Percentiles rank a stretch among this genome's conserved stretches.
Conservation (phyloP, 1,139 yeast species). For the Blastobotrys illinoisensis region DNA sequence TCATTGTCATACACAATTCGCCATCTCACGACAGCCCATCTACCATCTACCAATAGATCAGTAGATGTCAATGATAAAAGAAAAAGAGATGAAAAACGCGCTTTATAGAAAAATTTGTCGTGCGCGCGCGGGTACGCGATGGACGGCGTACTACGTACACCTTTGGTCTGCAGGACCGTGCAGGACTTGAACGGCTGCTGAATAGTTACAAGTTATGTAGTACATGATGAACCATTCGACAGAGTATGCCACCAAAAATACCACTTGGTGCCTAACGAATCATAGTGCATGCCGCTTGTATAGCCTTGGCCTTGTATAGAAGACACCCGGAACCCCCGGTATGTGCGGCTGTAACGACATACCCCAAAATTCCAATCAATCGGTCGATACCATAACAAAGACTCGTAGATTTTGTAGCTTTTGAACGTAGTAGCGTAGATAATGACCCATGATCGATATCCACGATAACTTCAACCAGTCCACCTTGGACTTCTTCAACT, state of each 20-base stretch:
- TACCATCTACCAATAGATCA: no score
- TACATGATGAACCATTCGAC: no score
- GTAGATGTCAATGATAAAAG: not conserved
- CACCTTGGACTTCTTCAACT: slow-evolving; percentile 18
- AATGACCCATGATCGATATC: not conserved
- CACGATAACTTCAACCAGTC: slow-evolving; percentile 13
- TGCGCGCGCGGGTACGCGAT: not conserved
- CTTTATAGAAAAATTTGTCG: not conserved
- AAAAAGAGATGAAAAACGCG: not conserved
- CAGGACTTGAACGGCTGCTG: not conserved
- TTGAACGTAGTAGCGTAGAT: not conserved
- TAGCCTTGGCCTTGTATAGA: not conserved
- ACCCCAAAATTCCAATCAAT: not conserved
- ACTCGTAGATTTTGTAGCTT: not conserved
- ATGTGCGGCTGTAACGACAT: not conserved
- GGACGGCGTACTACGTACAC: not conserved
- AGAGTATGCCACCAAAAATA: no score
- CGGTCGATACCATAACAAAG: not conserved
- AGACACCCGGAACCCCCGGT: not conserved
- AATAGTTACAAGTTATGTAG: no score
- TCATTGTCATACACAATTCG: no score
- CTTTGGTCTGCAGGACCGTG: not conserved
- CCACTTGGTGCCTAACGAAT: no score
- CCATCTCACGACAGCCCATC: no score
- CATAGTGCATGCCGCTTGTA: no score